Percentiles rank a stretch among this genome's conserved stretches.
phyloP scores from a whole-genome alignment of 106 monocot species.

The Dioscorea dumetorum region DNA sequence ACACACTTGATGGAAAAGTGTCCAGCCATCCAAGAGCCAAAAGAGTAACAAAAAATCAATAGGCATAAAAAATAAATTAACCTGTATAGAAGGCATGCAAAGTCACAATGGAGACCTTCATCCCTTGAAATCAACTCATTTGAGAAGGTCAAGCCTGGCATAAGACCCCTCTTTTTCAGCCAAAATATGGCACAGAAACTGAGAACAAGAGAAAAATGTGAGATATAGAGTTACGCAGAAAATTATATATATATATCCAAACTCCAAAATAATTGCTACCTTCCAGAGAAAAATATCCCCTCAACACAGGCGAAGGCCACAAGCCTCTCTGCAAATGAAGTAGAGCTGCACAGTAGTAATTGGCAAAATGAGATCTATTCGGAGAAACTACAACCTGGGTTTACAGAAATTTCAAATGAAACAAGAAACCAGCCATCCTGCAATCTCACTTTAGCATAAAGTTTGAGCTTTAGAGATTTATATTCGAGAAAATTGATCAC shows the following conservation, averaged over 20 bases:
- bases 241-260: neutral
- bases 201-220: neutral
- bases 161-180: slow-evolving; percentile 36
- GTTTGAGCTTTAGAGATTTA: too few species aligned
- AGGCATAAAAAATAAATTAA: neutral
- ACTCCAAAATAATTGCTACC: slow-evolving; percentile 1
- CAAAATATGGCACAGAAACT: slow-evolving; percentile 43
- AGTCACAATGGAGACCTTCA: slow-evolving; percentile 40
- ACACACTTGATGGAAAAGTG: neutral
- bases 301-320: slow-evolving; percentile 30
- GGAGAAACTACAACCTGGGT: neutral
- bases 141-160: slow-evolving; percentile 39
- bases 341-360: slow-evolving; percentile 12
- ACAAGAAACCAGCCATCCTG: too few species aligned
- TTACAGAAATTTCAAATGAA: too few species aligned
- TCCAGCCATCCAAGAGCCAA: too few species aligned
- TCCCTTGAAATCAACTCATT: slow-evolving; percentile 39
- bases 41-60: too few species aligned
- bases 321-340: slow-evolving; percentile 29
- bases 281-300: slow-evolving; percentile 37
- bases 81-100: slow-evolving; percentile 29
- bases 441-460: too few species aligned
- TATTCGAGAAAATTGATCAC: too few species aligned
- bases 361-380: neutral
- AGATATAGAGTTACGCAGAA: neutral